Conservation (phyloP, 1,284 basidiomycete species). For the Trichosporon coremiiforme region DNA sequence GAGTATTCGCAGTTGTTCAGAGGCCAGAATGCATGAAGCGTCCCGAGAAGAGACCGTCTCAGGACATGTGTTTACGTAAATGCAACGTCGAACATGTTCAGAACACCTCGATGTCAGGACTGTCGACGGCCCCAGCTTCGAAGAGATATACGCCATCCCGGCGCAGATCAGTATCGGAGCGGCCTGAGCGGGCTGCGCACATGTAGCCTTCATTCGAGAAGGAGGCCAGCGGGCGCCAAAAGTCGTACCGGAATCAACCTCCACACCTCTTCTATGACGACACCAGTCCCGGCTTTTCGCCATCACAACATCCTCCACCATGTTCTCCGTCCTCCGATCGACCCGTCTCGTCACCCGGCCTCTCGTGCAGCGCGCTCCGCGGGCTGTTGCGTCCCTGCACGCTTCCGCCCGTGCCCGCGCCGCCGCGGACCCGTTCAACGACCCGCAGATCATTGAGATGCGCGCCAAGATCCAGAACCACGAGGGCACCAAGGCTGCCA, state of each 20-base stretch:
- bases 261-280: not conserved
- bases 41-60: no score
- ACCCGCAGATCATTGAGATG: constrained; percentile 43
- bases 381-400: constrained; percentile 28
- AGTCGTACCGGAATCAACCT: not conserved
- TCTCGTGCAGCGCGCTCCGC: not conserved
- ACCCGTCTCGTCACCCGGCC: constrained; percentile 12
- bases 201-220: no score
- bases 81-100: no score
- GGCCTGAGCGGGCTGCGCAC: no score
- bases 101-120: no score
- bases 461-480: constrained; percentile 45
- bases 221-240: no score
- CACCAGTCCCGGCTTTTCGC: constrained; percentile 3
- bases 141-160: no score
- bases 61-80: no score
- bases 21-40: no score
- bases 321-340: constrained; percentile 20
- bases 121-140: no score
- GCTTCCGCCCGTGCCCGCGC: constrained; percentile 32
- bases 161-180: no score
- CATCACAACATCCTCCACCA: constrained; percentile 9
- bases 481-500: constrained; percentile 44
- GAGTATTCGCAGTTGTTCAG: no score
- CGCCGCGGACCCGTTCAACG: constrained; percentile 35